These are phyloP conservation scores for Periglandula ipomoeae DNA, from an alignment of 2,329 filamentous ascomycete genomes.

Conservation along the genomic window DNA sequence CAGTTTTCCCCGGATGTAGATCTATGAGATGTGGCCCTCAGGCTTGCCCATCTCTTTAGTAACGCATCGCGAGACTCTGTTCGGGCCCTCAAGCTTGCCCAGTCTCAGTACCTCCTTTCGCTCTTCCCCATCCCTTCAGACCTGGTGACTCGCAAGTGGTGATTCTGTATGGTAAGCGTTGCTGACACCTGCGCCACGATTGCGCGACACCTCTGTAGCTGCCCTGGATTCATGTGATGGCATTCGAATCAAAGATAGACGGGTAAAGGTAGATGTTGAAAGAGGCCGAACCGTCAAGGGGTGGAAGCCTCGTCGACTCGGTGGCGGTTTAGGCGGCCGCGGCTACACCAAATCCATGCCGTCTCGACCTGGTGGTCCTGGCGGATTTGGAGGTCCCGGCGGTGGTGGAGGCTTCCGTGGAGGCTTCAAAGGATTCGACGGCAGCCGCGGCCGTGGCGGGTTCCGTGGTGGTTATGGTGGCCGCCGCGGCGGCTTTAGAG, in stretches of 20 bases:
- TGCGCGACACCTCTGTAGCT: conserved; percentile 59
- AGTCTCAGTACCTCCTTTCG: conserved; percentile 27
- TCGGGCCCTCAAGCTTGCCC: conserved; percentile 49
- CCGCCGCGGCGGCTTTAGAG: conserved; percentile 45
- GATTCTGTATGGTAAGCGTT: conserved; percentile 44
- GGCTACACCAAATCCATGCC: conserved; percentile 80
- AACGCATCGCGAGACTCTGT: conserved; percentile 36
- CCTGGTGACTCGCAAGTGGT: conserved; percentile 3
- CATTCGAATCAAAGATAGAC: conserved; percentile 83
- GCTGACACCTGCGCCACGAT: conserved; percentile 55
- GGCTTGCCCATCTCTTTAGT: conserved; percentile 28
- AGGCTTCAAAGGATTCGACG: conserved; percentile 38
- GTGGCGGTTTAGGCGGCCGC: conserved; percentile 84
- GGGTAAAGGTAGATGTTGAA: conserved; percentile 92
- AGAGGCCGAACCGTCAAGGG: conserved; percentile 87
- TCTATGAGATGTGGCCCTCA: conserved; percentile 31
- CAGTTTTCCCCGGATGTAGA: conserved; percentile 13
- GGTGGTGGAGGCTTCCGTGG: conserved; percentile 33
- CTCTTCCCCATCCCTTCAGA: conserved; percentile 2
- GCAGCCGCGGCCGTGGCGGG: conserved; percentile 32
- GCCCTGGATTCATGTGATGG: conserved; percentile 81
- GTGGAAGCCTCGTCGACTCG: conserved; percentile 86
- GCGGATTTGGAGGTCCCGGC: conserved; percentile 48
- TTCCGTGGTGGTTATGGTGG: conserved; percentile 34
- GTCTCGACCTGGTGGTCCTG: conserved; percentile 58